Conservation (phyloP, 75 land plant genomes). For the Selaginella tamariscina region DNA sequence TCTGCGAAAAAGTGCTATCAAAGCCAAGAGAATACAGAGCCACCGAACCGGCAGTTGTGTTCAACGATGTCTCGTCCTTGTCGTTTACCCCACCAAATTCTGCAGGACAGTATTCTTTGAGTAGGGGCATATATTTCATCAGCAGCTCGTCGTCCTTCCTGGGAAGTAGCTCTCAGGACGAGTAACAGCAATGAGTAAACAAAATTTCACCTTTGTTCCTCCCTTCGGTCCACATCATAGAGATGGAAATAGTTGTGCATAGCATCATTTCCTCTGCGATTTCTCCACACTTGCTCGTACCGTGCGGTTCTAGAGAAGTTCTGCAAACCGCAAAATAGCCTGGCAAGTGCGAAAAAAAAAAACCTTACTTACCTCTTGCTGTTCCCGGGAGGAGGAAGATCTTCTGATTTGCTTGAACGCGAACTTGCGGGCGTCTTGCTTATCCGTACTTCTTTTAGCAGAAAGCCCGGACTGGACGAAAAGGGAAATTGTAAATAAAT, state of each 20-base stretch:
- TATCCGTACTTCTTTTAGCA: too few species aligned
- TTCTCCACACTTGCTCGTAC: background rate
- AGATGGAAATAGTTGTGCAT: background rate
- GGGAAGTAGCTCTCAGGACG: too few species aligned
- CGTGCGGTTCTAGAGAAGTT: background rate
- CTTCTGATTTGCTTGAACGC: background rate
- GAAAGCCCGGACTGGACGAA: background rate
- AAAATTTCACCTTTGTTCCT: too few species aligned
- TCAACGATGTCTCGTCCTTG: too few species aligned
- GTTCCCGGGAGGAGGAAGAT: background rate
- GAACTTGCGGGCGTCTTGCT: background rate
- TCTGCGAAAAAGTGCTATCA: background rate
- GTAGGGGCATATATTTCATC: background rate
- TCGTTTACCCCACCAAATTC: background rate
- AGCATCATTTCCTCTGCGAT: background rate
- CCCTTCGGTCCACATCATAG: background rate
- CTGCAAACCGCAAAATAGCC: background rate
- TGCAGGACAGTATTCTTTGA: background rate
- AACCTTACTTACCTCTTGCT: background rate
- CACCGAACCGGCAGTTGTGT: background rate
- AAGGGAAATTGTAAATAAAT: too few species aligned
- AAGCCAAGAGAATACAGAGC: background rate
- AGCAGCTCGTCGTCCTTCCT: background rate
- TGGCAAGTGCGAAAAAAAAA: background rate
- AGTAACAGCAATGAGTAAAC: too few species aligned